Evolutionary conservation across 805 yeast genomes (phyloP), one percentile per base, ranked within the genome.

Genomic region (Schwanniomyces vanrijiae): DNA sequence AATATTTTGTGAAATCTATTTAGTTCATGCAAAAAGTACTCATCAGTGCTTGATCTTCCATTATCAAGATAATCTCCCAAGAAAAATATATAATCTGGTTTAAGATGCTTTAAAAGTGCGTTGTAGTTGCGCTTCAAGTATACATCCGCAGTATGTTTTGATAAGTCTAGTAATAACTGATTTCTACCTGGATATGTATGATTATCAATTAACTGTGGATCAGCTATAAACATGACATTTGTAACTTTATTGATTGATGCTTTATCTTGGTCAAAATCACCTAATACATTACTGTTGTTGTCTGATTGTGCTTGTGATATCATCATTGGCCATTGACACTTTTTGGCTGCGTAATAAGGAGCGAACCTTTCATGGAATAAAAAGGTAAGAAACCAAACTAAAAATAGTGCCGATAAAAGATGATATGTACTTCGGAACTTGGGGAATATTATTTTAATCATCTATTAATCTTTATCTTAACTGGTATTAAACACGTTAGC

Each of bases 181-280:
- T 62, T 64, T 21, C 77, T 61, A 3, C 71, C 73, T 0, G 76
- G 76, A 46, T 73, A 73, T 4, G 77, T 73, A 53, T 73, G 77
- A 48, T 59, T 60, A 51, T 73, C 78, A 28, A 73, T 72, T 34
- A 73, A 62, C 48, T 73, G 77, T 5, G 78, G 77, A 45, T 73
- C 77, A 3, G 78, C 76, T 18, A 73, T 64, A 8, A 73, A 52
- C 38, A 73, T 50, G 28, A 73, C 62, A 37, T 62, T 62, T 33
- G 68, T 64, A 18, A 28, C 40, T 18, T 35, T 21, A 3, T 24
- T 16, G 19, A 16, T 28, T 11, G 44, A 31, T 19, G 20, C 25
- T 16, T 21, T 39, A 37, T 48, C 54, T 24, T 45, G 48, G 29
- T 49, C 40, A 24, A 43, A 43, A 24, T 47, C 51, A 34, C 43